phyloP scores from a whole-genome alignment of 2,329 filamentous ascomycete species.

The Trichoderma afroharzianum region DNA sequence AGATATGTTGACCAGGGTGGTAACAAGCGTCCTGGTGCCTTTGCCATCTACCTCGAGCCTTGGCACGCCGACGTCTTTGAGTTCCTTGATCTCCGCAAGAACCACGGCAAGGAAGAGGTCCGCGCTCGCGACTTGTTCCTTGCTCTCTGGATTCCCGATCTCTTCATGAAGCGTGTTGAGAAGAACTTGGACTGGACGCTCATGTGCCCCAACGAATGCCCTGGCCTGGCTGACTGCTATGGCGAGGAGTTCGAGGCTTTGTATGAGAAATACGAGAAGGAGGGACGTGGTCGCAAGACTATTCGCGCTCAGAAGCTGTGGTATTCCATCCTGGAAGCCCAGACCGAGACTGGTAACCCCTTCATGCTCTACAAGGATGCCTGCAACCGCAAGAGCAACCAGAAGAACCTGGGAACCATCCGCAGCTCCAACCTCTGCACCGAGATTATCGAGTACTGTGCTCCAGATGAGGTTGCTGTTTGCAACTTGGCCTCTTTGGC shows the following conservation, averaged over 20 bases:
- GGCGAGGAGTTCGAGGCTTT: conserved; percentile 95
- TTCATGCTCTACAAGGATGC: conserved; percentile 99
- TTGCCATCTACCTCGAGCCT: conserved; percentile 97
- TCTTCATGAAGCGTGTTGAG: conserved; percentile 99
- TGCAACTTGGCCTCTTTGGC: conserved; percentile 96
- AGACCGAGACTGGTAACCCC: conserved; percentile 97
- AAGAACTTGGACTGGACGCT: conserved; percentile 95
- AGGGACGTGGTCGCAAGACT: conserved; percentile 83
- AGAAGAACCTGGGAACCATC: conserved; percentile 98
- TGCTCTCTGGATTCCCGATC: conserved; percentile 95
- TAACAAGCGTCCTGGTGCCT: conserved; percentile 97
- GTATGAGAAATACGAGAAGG: conserved; percentile 87
- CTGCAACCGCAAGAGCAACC: conserved; percentile 99
- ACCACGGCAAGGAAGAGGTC: conserved; percentile 98
- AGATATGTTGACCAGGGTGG: conserved; percentile 98
- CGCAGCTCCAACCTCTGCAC: conserved; percentile 98
- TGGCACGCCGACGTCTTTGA: conserved; percentile 98
- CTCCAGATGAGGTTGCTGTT: conserved; percentile 96
- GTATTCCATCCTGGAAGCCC: conserved; percentile 97
- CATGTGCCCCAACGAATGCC: conserved; percentile 96
- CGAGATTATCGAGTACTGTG: conserved; percentile 96
- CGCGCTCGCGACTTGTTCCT: conserved; percentile 97
- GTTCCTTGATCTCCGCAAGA: conserved; percentile 97
- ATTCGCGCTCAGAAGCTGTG: conserved; percentile 98
- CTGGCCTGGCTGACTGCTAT: conserved; percentile 92